Base-by-base conservation (phyloP, 257 asterid species). In the Ligustrum vulgare region DNA sequence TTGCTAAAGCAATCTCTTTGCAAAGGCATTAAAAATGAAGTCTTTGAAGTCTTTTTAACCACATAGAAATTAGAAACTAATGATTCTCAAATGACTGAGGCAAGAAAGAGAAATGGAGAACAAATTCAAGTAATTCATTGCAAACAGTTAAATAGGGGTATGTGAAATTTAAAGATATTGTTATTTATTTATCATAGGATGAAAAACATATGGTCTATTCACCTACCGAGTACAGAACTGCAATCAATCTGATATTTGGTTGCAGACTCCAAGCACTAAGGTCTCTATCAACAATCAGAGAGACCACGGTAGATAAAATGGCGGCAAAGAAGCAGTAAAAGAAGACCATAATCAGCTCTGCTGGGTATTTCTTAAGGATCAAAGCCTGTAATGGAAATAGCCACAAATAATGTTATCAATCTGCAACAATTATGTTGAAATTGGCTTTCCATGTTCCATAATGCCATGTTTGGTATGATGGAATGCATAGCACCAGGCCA, bases 241-340 rank as follows among this genome's bases (percentile, higher is more conserved):
- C 81, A 72, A 89, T 54, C 81, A 85, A 77, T 81, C 97, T 85
- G 84, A 82, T 83, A 78, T 82, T 85, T 58, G 97, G 90, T 73
- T 84, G 96, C 87, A 94, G 77, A 1, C 83, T 49, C 97, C 98
- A 94, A 56, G 92, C 84, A 86, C 87, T 89, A 62, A 71, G 72
- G 76, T 91, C 91, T 47, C 69, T 75, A 77, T 83, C 96, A 45
- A 86, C 85, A 64, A 90, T 49, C 75, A 91, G 82, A 77, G 97
- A 89, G 34, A 85, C 86, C 7, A 47, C 18, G 6, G 91, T 75
- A 15, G 98, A 89, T 69, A 94, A 78, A 83, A 94, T 83, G 84
- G 96, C 87, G 20, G 94, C 91, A 85, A 90, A 94, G 78, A 88
- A 88, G 91, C 96, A 91, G 90, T 90, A 94, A 81, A 94, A 92